A percentile compares a stretch with the other conserved stretches of the same genome.
Conservation (phyloP, 331 rosid species). For the Acacia concinna region DNA sequence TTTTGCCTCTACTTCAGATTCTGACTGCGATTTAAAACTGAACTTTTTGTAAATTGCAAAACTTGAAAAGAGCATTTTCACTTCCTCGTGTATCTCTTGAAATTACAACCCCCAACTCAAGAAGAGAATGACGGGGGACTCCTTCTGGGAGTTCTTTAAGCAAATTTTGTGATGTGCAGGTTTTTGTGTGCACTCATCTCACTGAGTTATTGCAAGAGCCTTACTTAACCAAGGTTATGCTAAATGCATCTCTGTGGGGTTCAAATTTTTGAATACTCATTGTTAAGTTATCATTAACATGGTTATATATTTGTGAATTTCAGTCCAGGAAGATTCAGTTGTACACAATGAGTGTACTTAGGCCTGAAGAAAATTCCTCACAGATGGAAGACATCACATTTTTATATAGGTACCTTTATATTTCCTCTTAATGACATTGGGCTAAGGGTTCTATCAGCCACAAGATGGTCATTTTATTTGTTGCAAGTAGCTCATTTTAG, state of each 20-base stretch:
- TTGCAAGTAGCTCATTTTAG: conserved; percentile 8
- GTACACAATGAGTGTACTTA: conserved; percentile 87
- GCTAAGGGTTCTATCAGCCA: conserved; percentile 22
- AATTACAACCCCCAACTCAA: conserved; percentile 12
- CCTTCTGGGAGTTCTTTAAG: conserved; percentile 18
- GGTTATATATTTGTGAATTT: conserved; percentile 34
- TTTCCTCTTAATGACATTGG: conserved; percentile 21
- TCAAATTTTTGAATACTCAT: conserved; percentile 22
- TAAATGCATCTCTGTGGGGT: conserved; percentile 25
- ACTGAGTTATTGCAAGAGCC: conserved; percentile 79
- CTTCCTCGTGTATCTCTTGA: not conserved
- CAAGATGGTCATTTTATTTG: conserved; percentile 20
- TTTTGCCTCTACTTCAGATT: not conserved
- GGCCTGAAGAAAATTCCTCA: conserved; percentile 62
- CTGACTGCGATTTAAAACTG: not conserved
- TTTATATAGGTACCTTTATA: conserved; percentile 71
- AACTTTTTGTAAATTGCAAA: not conserved
- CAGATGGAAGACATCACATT: conserved; percentile 67
- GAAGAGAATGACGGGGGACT: not conserved
- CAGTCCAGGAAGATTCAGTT: conserved; percentile 80
- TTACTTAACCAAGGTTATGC: conserved; percentile 60
- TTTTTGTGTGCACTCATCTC: conserved; percentile 89
- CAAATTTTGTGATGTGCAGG: conserved; percentile 50
- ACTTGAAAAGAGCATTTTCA: conserved; percentile 21
- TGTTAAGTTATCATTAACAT: conserved; percentile 16